Evolutionary conservation across 106 monocot species (phyloP).

Genomic region (Dioscorea alata): DNA sequence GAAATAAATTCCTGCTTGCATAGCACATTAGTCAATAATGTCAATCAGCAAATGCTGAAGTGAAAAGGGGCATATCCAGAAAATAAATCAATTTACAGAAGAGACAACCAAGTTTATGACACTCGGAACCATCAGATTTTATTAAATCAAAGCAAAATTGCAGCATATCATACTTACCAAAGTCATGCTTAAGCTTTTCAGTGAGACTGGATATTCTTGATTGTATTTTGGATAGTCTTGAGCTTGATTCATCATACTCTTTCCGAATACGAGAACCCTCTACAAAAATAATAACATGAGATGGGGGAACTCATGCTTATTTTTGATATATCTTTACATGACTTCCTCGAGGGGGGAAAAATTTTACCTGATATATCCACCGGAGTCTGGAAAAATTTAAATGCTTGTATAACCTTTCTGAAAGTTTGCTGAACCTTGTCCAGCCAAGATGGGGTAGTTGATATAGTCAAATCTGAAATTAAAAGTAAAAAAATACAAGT

Average conservation of each 20-base stretch:
- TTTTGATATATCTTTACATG: neutral
- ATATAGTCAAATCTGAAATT: slow-evolving; percentile 37
- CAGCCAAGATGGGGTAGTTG: slow-evolving; percentile 55
- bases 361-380: slow-evolving; percentile 76
- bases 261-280: slow-evolving; percentile 75
- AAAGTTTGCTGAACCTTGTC: slow-evolving; percentile 74
- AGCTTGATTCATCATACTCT: slow-evolving; percentile 81
- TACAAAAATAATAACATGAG: slow-evolving; percentile 15
- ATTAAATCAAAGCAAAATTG: neutral
- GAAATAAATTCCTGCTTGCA: too few species aligned
- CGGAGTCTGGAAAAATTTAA: slow-evolving; percentile 85
- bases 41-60: too few species aligned
- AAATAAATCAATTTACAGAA: neutral
- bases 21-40: too few species aligned
- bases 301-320: neutral
- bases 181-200: slow-evolving; percentile 80
- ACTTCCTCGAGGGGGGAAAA: neutral
- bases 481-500: neutral
- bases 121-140: neutral
- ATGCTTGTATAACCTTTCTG: slow-evolving; percentile 52
- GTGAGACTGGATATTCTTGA: slow-evolving; percentile 81
- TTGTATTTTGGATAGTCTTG: slow-evolving; percentile 82
- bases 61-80: neutral
- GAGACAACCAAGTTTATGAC: too few species aligned
- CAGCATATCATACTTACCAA: slow-evolving; percentile 40